Evolutionary conservation across 495 filamentous ascomycete species (phyloP), one percentile per base, ranked within the genome.

Genomic region (Aspergillus panamensis): DNA sequence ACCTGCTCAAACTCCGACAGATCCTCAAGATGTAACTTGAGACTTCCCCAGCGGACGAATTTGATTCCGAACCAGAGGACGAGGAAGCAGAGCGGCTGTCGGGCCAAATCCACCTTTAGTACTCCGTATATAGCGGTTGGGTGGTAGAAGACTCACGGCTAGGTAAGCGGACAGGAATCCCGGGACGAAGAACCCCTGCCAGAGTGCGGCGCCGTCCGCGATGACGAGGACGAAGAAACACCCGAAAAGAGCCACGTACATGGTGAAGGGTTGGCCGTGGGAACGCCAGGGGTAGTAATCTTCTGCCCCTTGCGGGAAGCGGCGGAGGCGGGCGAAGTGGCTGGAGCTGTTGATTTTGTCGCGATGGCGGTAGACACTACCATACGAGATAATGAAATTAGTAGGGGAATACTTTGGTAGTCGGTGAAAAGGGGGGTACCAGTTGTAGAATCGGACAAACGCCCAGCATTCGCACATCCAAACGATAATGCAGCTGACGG

Each of bases 391-490:
- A 43, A 20, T 8, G 30, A 57, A 72, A 68, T 10, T 0, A 8
- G n/a, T 13, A 1, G n/a, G 19, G 44, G n/a, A 35, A 42, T 31
- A 10, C 50, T n/a, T 40, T 17, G 29, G 30, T 19, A 33, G n/a
- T 14, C n/a, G 2, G 3, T 45, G 19, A 20, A 32, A 8, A 3
- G 31, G 16, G 7, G 7, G 21, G 58, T 58, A 73, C 69, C 71
- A 77, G 45, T 65, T 52, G 44, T 68, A 70, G 53, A 70, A 80
- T 0, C 74, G 71, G 35, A 77, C 72, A 55, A 77, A 80, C 2
- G 77, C 77, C 17, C 73, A 61, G 50, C 74, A 77, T 51, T 76
- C 69, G 19, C 71, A 73, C 5, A 65, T 65, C 78, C 76, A 81
- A 1, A 78, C 75, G 10, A 80, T 66, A 4, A 81, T 51, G 50